Conservation (phyloP, 306 rosid species). For the Crataegus laevigata region DNA sequence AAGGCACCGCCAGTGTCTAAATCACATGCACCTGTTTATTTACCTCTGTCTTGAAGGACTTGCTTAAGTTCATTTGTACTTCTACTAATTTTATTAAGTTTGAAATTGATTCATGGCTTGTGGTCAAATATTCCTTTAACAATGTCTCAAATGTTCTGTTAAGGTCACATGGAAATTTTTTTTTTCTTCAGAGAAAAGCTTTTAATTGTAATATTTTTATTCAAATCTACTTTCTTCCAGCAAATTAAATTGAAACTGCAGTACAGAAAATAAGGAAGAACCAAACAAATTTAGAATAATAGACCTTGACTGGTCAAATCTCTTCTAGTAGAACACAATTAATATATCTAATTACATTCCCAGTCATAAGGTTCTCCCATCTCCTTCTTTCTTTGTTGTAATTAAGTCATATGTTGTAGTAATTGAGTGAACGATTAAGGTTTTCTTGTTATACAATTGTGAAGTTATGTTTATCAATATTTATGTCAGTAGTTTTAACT, state of each 20-base stretch:
- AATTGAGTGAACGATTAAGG: background rate
- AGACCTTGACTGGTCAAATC: background rate
- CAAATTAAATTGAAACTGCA: background rate
- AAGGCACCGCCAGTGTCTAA: background rate
- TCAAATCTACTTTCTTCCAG: background rate
- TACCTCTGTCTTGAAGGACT: background rate
- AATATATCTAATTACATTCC: background rate
- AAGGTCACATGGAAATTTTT: slow-evolving; percentile 18
- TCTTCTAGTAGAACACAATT: background rate
- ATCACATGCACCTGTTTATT: background rate
- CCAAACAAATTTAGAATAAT: background rate
- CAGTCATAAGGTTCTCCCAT: background rate
- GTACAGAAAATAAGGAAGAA: background rate
- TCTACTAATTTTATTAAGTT: background rate
- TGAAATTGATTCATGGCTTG: background rate
- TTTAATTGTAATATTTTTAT: background rate
- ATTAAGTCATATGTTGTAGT: background rate
- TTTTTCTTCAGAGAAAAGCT: background rate
- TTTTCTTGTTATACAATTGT: background rate
- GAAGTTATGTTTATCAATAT: no score
- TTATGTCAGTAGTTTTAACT: no score
- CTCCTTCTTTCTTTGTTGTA: background rate
- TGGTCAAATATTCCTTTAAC: slow-evolving; percentile 30
- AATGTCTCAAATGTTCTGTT: slow-evolving; percentile 12
- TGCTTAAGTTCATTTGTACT: background rate